Base-by-base conservation (phyloP, 1,139 yeast species). In the Saccharomyces hybrid region DNA sequence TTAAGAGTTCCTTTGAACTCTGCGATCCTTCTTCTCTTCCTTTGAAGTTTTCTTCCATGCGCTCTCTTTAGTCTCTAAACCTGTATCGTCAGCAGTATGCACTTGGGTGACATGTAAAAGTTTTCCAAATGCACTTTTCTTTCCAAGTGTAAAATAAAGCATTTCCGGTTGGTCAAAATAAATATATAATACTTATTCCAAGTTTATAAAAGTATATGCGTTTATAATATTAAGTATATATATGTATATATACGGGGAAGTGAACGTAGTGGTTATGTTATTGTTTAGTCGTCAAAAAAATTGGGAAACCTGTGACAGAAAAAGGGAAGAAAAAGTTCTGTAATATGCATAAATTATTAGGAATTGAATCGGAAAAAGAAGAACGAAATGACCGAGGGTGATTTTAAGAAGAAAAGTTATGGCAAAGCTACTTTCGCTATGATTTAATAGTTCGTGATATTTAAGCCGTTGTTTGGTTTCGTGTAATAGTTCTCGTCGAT, bases 91-190 rank as follows among this genome's bases (percentile, higher is more conserved):
- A 13, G 32, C 32, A 29, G n/a, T 29, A 3, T 29, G 32, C 13
- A 11, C 7, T 3, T 16, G 50, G 32, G 54, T 41, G 34, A 60
- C 28, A 49, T 47, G 59, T 34, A 51, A 54, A 11, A 16, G 8
- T 9, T 28, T 28, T 11, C n/a, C 32, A 5, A 29, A 29, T 9
- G 32, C n/a, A 29, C 5, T 13, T 29, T 29, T 29, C 32, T 11
- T 7, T n/a, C 8, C 2, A 11, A 8, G 3, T 38, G 13, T 8
- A 19, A 9, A 38, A 11, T 11, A 38, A 16, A 19, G 44, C n/a
- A 3, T 19, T 38, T 16, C 44, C 6, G 44, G 13, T 2, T 23
- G 26, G 11, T 19, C 44, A 11, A 9, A 38, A 19, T 19, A 19
- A 19, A 38, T 11, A 38, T 38, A 11, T 14, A 5, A 16, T 16